Percentiles rank a stretch among this genome's conserved stretches.
Evolutionary conservation across 257 asterid species (phyloP).

Genomic region (Primulina eburnea): DNA sequence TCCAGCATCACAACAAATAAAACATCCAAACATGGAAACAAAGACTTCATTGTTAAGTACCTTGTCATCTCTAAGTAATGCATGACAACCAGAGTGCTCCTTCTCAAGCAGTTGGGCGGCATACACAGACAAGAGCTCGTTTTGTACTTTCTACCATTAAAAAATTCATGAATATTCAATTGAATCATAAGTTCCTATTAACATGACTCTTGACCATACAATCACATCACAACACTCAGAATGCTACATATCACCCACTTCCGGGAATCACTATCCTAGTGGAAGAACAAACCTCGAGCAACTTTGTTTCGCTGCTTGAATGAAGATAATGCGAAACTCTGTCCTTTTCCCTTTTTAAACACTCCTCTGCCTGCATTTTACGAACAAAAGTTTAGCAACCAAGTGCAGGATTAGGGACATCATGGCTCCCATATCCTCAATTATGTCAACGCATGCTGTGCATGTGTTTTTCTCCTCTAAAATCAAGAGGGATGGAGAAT

Average conservation of each 20-base stretch:
- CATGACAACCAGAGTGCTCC: conserved; percentile 98
- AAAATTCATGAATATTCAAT: not conserved
- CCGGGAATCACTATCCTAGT: conserved; percentile 20
- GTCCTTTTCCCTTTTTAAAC: conserved; percentile 79
- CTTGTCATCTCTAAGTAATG: conserved; percentile 94
- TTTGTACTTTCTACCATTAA: conserved; percentile 69
- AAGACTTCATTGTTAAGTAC: conserved; percentile 32
- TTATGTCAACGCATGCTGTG: not conserved
- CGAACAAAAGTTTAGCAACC: conserved; percentile 20
- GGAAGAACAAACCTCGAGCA: conserved; percentile 82
- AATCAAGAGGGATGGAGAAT: not conserved
- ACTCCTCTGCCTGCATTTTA: conserved; percentile 77
- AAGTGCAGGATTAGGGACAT: not conserved
- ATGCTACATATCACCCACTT: conserved; percentile 14
- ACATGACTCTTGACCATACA: not conserved
- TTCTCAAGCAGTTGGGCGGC: conserved; percentile 93
- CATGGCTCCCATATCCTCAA: conserved; percentile 4
- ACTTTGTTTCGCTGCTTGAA: conserved; percentile 87
- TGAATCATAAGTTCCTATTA: not conserved
- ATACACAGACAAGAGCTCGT: conserved; percentile 83
- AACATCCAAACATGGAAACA: conserved; percentile 19
- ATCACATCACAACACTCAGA: conserved; percentile 8
- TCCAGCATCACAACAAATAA: conserved; percentile 1
- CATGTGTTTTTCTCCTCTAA: not conserved
- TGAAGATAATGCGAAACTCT: conserved; percentile 95